Conservation (phyloP, 345 rosid genomes). For the Punica granatum region DNA sequence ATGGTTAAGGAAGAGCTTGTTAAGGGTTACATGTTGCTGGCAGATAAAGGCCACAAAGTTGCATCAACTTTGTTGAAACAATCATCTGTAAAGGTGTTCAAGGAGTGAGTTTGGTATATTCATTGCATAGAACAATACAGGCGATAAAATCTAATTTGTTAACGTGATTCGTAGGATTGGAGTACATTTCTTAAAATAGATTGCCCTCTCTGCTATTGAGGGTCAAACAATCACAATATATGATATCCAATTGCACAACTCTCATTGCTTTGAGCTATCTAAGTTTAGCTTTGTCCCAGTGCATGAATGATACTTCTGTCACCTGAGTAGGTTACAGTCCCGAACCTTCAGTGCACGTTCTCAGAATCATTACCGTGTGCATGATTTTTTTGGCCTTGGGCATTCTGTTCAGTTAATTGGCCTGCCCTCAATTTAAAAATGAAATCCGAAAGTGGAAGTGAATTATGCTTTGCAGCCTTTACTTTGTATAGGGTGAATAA, state of each 20-base stretch:
- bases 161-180: background rate
- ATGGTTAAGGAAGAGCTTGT: conserved; percentile 69
- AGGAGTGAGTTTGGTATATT: background rate
- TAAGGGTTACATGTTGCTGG: conserved; percentile 37
- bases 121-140: background rate
- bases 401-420: background rate
- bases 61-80: conserved; percentile 14
- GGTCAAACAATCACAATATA: background rate
- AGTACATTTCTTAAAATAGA: background rate
- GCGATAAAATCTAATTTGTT: background rate
- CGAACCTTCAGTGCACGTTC: background rate
- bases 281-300: background rate
- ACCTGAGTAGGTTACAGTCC: background rate
- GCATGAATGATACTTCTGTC: background rate
- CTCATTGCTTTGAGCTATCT: background rate
- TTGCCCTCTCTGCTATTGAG: background rate
- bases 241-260: background rate
- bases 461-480: background rate
- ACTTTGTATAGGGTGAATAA: background rate
- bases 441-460: background rate
- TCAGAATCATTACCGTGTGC: background rate
- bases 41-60: conserved; percentile 30
- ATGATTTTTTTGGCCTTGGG: background rate
- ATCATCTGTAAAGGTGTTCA: conserved; percentile 6
- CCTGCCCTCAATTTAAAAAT: background rate